phyloP scores from a whole-genome alignment of 345 rosid species.

The Arabidopsis suecica region DNA sequence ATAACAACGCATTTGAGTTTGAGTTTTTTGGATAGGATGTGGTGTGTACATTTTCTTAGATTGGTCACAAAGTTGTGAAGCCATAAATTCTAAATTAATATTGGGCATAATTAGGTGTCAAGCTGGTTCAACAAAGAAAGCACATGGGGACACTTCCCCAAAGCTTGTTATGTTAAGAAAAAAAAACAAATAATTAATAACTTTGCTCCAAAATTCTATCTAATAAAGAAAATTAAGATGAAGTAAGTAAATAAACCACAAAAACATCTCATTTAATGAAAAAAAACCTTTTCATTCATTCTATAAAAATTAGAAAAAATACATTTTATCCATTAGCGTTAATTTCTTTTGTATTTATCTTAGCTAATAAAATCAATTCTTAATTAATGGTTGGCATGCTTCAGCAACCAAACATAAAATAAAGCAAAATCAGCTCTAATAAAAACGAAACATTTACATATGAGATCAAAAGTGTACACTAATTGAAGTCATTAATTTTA shows the following conservation, averaged over 20 bases:
- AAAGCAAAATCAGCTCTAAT: background rate
- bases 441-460: background rate
- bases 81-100: slow-evolving; percentile 32
- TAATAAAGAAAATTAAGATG: background rate
- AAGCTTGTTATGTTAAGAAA: slow-evolving; percentile 28
- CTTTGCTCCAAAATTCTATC: slow-evolving; percentile 38
- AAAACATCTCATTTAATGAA: slow-evolving; percentile 2
- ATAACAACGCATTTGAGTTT: slow-evolving; percentile 38
- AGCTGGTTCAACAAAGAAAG: slow-evolving; percentile 48
- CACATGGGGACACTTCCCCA: slow-evolving; percentile 45
- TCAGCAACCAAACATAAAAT: slow-evolving; percentile 2
- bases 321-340: too few species aligned
- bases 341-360: too few species aligned
- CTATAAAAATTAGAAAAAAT: too few species aligned
- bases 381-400: slow-evolving; percentile 24
- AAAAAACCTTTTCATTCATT: background rate
- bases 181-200: slow-evolving; percentile 27
- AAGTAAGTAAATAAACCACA: background rate
- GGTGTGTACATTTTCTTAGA: slow-evolving; percentile 20
- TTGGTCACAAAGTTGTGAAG: slow-evolving; percentile 35
- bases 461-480: slow-evolving; percentile 19
- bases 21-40: slow-evolving; percentile 15
- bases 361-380: background rate
- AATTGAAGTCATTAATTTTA: slow-evolving; percentile 16
- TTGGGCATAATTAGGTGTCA: slow-evolving; percentile 45